Base-by-base conservation (phyloP, 441 rosid species). In the Eruca vesicaria region DNA sequence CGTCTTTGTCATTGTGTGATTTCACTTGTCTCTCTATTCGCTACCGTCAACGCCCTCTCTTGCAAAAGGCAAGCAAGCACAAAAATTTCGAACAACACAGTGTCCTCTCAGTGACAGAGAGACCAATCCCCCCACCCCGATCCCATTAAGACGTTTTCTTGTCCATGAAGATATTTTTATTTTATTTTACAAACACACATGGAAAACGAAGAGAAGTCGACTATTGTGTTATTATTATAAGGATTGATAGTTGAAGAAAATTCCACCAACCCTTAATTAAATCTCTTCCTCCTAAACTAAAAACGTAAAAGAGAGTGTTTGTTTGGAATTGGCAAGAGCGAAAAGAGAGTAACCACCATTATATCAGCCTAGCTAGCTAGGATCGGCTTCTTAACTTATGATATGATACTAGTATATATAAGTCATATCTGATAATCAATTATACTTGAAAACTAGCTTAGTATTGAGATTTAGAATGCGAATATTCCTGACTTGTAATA, bases 21-120 rank as follows among this genome's bases (percentile, higher is more conserved):
- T 2, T 41, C 8, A 55, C 58, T 15, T 63, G 60, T 76, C 19
- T 69, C 33, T 69, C n/a, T 52, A 28, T 26, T 73, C 15, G 29
- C 36, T n/a, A 5, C 21, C 71, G 60, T 64, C 61, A 69, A 77
- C 48, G 72, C 18, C 36, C 43, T 43, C 56, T n/a, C 21, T 26
- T 57, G 57, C 36, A 43, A 77, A 77, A 65, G 76, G 56, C 67
- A 64, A 63, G 52, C 71, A 64, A 69, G 53, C 68, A 71, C 66
- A 59, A 35, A 68, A 61, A 35, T 4, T 23, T 8, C 58, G 58
- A 77, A 65, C 63, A 65, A 33, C 60, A 65, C 76, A 33, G 52
- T 65, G 72, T 58, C 80, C 76, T 57, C 75, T 71, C 68, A 26
- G 66, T 18, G 63, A 65, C 63, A 77, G 76, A 71, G 75, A 58